Conservation (phyloP, 768 basidiomycete species). For the Xerocomellus amylosporus region DNA sequence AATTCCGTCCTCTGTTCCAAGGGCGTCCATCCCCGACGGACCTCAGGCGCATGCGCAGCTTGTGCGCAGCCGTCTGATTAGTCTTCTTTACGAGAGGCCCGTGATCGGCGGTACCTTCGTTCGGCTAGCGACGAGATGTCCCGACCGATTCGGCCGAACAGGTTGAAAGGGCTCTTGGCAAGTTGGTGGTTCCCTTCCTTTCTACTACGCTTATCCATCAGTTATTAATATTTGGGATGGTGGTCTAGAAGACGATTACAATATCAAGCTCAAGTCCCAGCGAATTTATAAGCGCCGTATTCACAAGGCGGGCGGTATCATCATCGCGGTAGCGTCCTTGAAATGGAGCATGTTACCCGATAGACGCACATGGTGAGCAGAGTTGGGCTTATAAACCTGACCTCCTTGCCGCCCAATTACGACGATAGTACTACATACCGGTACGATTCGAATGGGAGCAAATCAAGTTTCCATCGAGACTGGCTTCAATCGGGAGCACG, state of each 20-base stretch:
- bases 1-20: not conserved
- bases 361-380: not conserved
- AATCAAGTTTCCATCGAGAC: constrained; percentile 10
- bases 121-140: constrained; percentile 4
- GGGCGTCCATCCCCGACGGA: not conserved
- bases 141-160: constrained; percentile 20
- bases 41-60: too few relatives aligned
- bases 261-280: not conserved
- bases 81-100: constrained; percentile 14
- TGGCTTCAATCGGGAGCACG: constrained; percentile 6
- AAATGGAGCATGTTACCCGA: not conserved
- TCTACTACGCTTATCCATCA: not conserved
- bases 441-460: not conserved
- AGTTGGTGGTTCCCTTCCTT: constrained; percentile 11
- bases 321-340: not conserved
- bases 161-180: not conserved
- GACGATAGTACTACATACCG: too few relatives aligned
- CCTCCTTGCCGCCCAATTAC: not conserved
- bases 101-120: constrained; percentile 23
- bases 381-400: too few relatives aligned
- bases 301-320: not conserved
- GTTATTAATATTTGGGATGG: not conserved
- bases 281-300: not conserved
- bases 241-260: not conserved
- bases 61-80: not conserved